These are phyloP conservation scores for Sporothrix humicola DNA, from an alignment of 2,329 filamentous ascomycete genomes.

Conservation along the genomic window DNA sequence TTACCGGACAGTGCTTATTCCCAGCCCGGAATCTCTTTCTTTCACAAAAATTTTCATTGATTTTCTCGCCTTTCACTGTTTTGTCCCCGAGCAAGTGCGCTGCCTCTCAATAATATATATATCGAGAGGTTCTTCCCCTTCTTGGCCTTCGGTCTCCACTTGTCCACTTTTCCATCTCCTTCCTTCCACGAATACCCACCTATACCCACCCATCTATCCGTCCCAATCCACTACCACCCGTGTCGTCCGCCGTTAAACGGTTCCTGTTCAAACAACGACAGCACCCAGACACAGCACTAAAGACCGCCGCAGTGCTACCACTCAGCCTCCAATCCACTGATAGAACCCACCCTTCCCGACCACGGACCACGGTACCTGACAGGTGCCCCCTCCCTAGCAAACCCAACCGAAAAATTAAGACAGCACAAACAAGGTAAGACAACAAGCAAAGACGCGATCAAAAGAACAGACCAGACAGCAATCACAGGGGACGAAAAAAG, in stretches of 20 bases:
- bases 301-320: slow-evolving; percentile 35
- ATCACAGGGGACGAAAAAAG: slow-evolving; percentile 14
- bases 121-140: slow-evolving; percentile 33
- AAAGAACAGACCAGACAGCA: background rate
- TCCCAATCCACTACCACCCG: slow-evolving; percentile 34
- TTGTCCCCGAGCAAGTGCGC: slow-evolving; percentile 12
- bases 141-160: slow-evolving; percentile 34
- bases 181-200: slow-evolving; percentile 28
- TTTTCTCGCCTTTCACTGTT: slow-evolving; percentile 17
- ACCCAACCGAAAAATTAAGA: slow-evolving; percentile 27
- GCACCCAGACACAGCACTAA: slow-evolving; percentile 21
- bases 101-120: slow-evolving; percentile 32
- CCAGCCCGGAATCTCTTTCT: slow-evolving; percentile 22
- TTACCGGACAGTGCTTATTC: slow-evolving; percentile 26
- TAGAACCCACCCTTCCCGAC: slow-evolving; percentile 38
- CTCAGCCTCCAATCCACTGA: slow-evolving; percentile 34
- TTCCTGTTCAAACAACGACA: slow-evolving; percentile 31
- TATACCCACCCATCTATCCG: slow-evolving; percentile 32
- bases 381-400: slow-evolving; percentile 33
- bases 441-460: slow-evolving; percentile 13
- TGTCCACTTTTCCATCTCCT: slow-evolving; percentile 36
- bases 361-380: slow-evolving; percentile 39
- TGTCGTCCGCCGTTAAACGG: slow-evolving; percentile 30
- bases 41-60: background rate
- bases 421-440: slow-evolving; percentile 30